phyloP scores from a whole-genome alignment of 345 rosid species.

The Firmiana major region DNA sequence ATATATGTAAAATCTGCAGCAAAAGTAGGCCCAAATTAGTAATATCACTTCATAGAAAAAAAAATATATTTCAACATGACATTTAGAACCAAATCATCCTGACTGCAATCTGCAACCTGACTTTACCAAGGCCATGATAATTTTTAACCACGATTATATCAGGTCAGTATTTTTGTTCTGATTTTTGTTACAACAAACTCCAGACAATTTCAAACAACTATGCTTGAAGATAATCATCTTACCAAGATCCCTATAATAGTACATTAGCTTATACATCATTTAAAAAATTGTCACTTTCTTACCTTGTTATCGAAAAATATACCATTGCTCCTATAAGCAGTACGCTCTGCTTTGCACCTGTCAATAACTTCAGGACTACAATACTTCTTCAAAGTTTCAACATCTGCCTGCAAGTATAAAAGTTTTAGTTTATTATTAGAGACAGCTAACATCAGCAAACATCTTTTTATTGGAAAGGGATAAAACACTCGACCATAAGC shows the following conservation, averaged over 20 bases:
- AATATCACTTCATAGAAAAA: constrained; percentile 7
- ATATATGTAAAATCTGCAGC: constrained; percentile 78
- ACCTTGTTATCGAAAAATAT: constrained; percentile 84
- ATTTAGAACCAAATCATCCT: constrained; percentile 5
- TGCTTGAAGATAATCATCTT: not conserved
- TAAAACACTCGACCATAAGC: not conserved
- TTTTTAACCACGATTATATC: not conserved
- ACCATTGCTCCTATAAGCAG: constrained; percentile 61
- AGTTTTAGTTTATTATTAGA: not conserved
- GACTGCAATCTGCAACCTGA: not conserved
- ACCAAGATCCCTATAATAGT: not conserved
- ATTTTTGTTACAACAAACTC: not conserved
- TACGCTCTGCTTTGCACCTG: constrained; percentile 73
- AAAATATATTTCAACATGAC: not conserved
- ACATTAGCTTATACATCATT: not conserved
- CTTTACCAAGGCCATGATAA: not conserved
- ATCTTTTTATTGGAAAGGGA: not conserved
- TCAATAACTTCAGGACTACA: constrained; percentile 75
- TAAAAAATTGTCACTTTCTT: not conserved
- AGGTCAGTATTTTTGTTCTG: not conserved
- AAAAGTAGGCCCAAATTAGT: not conserved
- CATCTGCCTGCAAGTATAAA: constrained; percentile 55
- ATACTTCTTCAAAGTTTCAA: constrained; percentile 66
- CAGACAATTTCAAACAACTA: not conserved
- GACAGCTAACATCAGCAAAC: not conserved